Base-by-base conservation (phyloP, 2,329 filamentous ascomycete species). In the Pezicula radicicola region DNA sequence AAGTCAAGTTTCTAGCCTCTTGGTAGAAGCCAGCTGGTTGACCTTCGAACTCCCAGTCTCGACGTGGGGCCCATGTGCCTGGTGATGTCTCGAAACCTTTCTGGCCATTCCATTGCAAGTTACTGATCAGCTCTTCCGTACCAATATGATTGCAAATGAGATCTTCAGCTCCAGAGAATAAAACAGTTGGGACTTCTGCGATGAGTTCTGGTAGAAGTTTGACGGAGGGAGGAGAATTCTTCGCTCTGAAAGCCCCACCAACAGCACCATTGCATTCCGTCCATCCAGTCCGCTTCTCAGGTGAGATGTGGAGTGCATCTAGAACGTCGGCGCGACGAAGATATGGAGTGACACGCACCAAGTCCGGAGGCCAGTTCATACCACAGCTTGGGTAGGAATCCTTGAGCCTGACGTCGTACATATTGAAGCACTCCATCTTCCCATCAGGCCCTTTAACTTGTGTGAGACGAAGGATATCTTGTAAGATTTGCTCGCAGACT, bases 61-160 rank as follows among this genome's bases (percentile, higher is more conserved):
- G 87, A 16, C 91, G 88, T n/a, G 93, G 92, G 4, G 94, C 92
- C 84, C 88, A 92, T 50, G 89, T 91, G 13, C 92, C 93, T 0
- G 91, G 88, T 0, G 88, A 87, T 2, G 88, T 75, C 70, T 97
- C 92, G 64, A 99, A 97, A 4, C 94, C 95, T 60, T 88, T 93
- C 51, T 85, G 93, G 48, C 88, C 91, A 61, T 91, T 94, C 91
- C 92, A 99, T 60, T 87, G 75, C 83, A 99, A 85, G 64, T 91
- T 92, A 68, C 87, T 84, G 65, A 99, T 96, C 60, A 99, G 71
- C 27, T 88, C 82, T 68, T 99, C 94, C 0, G 94, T 99, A 53
- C 94, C 94, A 28, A 97, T 74, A 67, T 99, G 91, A 69, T 99
- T 99, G 80, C 94, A 99, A 62, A 99, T 97, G 21, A 97, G 75